Conservation (phyloP, 2,329 filamentous ascomycete species). For the Escovopsis sp. region DNA sequence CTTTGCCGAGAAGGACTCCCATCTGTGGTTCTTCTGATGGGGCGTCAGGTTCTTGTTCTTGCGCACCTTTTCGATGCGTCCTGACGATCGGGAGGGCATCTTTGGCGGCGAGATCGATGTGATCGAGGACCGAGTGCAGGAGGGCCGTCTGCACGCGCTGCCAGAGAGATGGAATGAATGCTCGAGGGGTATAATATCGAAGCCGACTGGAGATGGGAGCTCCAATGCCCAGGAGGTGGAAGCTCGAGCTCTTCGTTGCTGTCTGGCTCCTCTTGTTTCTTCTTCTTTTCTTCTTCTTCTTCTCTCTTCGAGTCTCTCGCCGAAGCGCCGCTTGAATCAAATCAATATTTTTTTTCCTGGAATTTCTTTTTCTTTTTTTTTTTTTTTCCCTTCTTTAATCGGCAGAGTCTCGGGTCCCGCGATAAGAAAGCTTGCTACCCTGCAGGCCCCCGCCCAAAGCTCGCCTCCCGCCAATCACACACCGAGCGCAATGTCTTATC, state of each 20-base stretch:
- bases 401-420: conserved; percentile 19
- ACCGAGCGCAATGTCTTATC: conserved; percentile 15
- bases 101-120: conserved; percentile 18
- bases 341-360: no score
- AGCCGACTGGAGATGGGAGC: not conserved
- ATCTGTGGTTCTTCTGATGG: conserved; percentile 73
- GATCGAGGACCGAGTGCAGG: no score
- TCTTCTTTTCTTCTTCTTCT: no score
- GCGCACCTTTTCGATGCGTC: conserved; percentile 53
- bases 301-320: no score
- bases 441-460: conserved; percentile 3
- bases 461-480: conserved; percentile 15
- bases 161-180: conserved; percentile 8
- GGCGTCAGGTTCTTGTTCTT: conserved; percentile 57
- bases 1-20: conserved; percentile 81
- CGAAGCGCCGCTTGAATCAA: no score
- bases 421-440: conserved; percentile 17
- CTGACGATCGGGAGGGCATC: conserved; percentile 49
- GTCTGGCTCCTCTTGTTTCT: no score
- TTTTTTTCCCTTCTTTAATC: conserved; percentile 13
- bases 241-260: no score
- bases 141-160: no score
- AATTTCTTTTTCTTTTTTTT: no score
- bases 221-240: no score
- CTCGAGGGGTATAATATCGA: conserved; percentile 10